phyloP scores from a whole-genome alignment of 148 eudicot genomes.

The Polygonum aviculare region DNA sequence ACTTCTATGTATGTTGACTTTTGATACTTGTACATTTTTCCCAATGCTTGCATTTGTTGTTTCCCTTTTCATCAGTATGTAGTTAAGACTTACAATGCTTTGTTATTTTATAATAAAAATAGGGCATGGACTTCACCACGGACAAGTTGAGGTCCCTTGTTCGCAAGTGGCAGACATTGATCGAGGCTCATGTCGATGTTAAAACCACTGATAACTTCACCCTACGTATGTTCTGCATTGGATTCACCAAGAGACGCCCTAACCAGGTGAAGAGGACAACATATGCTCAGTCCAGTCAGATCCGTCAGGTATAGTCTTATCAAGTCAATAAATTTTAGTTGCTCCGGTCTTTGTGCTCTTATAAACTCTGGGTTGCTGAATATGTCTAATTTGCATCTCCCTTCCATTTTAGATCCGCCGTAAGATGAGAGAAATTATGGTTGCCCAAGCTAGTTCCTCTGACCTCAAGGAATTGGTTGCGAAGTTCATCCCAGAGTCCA shows the following conservation, averaged over 20 bases:
- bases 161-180: conserved; percentile 14
- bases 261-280: conserved; percentile 12
- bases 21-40: not conserved
- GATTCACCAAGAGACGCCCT: conserved; percentile 12
- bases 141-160: conserved; percentile 16
- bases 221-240: conserved; percentile 10
- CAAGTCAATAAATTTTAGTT: not conserved
- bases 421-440: conserved; percentile 11
- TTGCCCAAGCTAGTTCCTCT: conserved; percentile 2
- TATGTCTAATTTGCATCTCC: not conserved
- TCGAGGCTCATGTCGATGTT: conserved; percentile 14
- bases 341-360: not conserved
- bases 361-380: not conserved
- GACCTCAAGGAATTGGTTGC: conserved; percentile 13
- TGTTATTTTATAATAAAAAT: not conserved
- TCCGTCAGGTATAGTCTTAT: conserved; percentile 6
- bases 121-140: conserved; percentile 14
- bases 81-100: not conserved
- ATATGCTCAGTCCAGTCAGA: conserved; percentile 11
- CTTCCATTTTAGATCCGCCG: conserved; percentile 1
- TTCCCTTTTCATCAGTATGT: not conserved
- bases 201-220: conserved; percentile 12
- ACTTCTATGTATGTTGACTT: not conserved
- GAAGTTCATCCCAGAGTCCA: conserved; percentile 10
- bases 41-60: not conserved